Evolutionary conservation across 805 yeast genomes (phyloP).

Genomic region (Alloascoidea hylecoeti): DNA sequence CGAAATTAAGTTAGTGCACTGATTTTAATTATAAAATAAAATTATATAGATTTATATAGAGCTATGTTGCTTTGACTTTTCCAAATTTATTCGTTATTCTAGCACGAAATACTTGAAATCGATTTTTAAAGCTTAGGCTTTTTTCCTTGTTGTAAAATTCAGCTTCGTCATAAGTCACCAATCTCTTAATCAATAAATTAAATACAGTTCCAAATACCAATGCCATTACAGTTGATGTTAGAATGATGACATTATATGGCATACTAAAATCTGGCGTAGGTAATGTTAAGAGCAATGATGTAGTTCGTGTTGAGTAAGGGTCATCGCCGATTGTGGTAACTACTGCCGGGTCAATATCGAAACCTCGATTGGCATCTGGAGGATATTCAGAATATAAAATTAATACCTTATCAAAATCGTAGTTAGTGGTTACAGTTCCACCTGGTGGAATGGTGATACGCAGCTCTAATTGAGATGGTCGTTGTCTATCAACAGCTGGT

Average conservation of each 20-base stretch:
- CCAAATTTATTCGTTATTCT: no score
- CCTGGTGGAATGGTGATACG: constrained; percentile 48
- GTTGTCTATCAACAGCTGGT: constrained; percentile 68
- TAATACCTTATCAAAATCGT: constrained; percentile 79
- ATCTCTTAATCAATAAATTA: constrained; percentile 60
- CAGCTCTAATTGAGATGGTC: constrained; percentile 78
- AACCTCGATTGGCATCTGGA: constrained; percentile 99
- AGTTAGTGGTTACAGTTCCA: constrained; percentile 45
- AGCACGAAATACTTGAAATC: no score
- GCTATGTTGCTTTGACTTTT: no score
- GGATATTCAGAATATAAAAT: constrained; percentile 85
- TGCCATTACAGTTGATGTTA: constrained; percentile 90
- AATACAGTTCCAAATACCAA: constrained; percentile 78
- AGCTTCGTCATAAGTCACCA: constrained; percentile 63
- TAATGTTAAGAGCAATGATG: constrained; percentile 72
- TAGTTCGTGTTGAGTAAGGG: constrained; percentile 51
- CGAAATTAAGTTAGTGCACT: no score
- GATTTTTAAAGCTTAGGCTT: no score
- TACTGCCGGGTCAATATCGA: constrained; percentile 86
- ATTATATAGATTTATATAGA: no score
- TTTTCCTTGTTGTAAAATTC: no score
- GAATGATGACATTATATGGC: constrained; percentile 95
- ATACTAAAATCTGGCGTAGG: constrained; percentile 98
- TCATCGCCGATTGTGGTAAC: constrained; percentile 36
- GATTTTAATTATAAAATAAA: no score